phyloP scores from a whole-genome alignment of 495 filamentous ascomycete genomes.

The Polyplosphaeria fusca region DNA sequence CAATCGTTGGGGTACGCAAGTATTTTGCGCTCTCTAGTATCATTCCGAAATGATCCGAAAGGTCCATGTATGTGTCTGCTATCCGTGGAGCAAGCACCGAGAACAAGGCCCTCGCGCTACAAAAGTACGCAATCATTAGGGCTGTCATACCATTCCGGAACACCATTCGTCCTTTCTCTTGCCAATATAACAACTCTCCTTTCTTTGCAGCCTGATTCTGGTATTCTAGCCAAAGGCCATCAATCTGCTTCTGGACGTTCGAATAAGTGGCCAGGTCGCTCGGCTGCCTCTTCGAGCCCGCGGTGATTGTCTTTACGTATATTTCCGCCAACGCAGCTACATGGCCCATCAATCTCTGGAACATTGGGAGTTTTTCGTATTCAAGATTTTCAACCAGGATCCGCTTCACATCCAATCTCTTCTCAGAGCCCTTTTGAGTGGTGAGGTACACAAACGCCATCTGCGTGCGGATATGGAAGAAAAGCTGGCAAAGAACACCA shows the following conservation, averaged over 20 bases:
- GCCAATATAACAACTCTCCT: not conserved
- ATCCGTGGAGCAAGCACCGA: slow-evolving; percentile 6
- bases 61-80: slow-evolving; percentile 3
- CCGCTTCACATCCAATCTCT: not conserved
- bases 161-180: not conserved
- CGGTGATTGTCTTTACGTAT: not conserved
- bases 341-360: slow-evolving; percentile 12
- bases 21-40: slow-evolving; percentile 9
- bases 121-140: slow-evolving; percentile 11
- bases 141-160: slow-evolving; percentile 18
- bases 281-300: not conserved
- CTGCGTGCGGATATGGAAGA: slow-evolving; percentile 22
- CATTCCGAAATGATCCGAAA: slow-evolving; percentile 1
- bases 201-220: not conserved
- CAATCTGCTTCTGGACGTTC: not conserved
- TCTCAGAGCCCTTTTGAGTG: not conserved
- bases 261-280: not conserved
- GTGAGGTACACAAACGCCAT: slow-evolving; percentile 22
- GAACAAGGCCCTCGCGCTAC: slow-evolving; percentile 8
- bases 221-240: slow-evolving; percentile 8
- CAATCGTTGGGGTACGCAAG: slow-evolving; percentile 5
- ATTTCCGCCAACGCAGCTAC: slow-evolving; percentile 12
- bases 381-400: slow-evolving; percentile 5
- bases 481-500: slow-evolving; percentile 15
- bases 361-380: slow-evolving; percentile 5